Conservation (phyloP, 345 rosid genomes). For the Streptanthus diversifolius region DNA sequence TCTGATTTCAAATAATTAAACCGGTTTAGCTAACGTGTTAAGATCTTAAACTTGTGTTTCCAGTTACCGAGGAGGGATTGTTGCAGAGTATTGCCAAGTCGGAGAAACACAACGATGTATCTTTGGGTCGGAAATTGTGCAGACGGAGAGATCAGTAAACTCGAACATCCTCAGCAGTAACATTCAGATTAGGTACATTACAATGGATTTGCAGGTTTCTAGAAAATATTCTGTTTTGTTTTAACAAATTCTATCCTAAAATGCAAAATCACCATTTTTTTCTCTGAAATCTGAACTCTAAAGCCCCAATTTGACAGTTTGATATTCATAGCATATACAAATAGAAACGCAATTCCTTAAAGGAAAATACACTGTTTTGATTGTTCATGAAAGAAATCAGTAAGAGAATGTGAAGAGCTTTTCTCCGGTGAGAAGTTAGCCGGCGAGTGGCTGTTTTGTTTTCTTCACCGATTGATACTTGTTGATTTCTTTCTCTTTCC, state of each 20-base stretch:
- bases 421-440: neutral
- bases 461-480: neutral
- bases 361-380: neutral
- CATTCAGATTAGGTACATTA: neutral
- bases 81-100: conserved; percentile 66
- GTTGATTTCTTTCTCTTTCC: neutral
- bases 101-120: conserved; percentile 49
- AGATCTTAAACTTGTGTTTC: conserved; percentile 5
- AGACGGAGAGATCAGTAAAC: conserved; percentile 60
- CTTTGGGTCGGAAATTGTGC: conserved; percentile 66
- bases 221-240: neutral
- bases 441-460: conserved; percentile 3
- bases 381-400: neutral
- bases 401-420: neutral
- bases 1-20: neutral
- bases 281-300: neutral
- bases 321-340: neutral
- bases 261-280: neutral
- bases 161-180: conserved; percentile 35
- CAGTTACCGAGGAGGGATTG: conserved; percentile 87
- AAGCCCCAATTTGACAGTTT: neutral
- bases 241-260: conserved; percentile 1
- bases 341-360: neutral
- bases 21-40: neutral
- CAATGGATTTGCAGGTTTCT: neutral